Base-by-base conservation (phyloP, 305 asterid species). In the Stenogyne calaminthoides region DNA sequence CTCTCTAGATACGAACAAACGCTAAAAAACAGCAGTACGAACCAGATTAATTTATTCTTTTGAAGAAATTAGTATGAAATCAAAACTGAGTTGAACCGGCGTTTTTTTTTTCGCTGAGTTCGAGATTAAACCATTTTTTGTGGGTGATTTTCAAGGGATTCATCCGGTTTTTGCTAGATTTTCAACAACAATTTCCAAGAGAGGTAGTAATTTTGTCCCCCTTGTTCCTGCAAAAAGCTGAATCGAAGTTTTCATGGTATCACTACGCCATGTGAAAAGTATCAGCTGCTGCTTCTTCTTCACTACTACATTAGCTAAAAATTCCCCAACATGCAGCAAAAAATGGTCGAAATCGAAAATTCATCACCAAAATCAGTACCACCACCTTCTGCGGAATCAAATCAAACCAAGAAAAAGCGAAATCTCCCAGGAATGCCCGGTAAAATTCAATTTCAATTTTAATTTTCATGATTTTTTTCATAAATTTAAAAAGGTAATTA, bases 401-500 rank as follows among this genome's bases (percentile, higher is more conserved):
- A 64, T 70, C 56, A 39, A 5, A 7, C 75, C 2, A 92, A 89
- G 96, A 86, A 83, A 60, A 86, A 77, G 82, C 85, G 97, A 3
- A 91, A 78, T 75, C 96, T 89, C 8, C 97, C 97, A n/a, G 97
- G 97, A 79, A 92, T 82, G 86, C 98, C 98, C 7, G 97, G 98
- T 87, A 84, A 83, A 1, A 29, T 12, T 11, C 22, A 42, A 16
- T 0, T 54, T 54, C n/a, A 0, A 47, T 12, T 42, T 47, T 14
- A 3, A 0, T 36, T 12, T 42, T 47, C 18, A 6, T 25, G 25
- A 34, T 59, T 22, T 14, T 10, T 3, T 46, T 25, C 0, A 16
- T 9, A 15, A 15, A n/a, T n/a, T n/a, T n/a, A 15, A 58, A n/a
- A 3, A 46, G 5, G 2, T 11, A 1, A 16, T 57, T 57, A 14